phyloP scores from a whole-genome alignment of 1,139 yeast species.

The Suhomyces taliae region DNA sequence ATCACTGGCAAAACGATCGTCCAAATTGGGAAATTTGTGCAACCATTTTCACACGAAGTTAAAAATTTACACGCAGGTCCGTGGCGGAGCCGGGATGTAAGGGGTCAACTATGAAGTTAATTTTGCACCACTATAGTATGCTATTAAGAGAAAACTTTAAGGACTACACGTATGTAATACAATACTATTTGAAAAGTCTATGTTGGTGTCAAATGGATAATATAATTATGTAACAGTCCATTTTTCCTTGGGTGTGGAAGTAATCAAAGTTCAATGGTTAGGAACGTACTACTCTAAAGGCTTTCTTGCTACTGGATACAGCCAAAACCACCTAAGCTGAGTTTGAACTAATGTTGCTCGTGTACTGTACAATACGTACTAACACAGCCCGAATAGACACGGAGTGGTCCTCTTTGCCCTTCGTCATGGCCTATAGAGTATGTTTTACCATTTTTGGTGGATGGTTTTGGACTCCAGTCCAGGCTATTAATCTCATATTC shows the following conservation, averaged over 20 bases:
- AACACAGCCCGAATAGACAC: constrained; percentile 3
- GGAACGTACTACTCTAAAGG: not conserved
- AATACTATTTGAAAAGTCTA: not conserved
- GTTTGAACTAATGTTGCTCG: not conserved
- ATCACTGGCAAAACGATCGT: constrained; percentile 6
- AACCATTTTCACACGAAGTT: constrained; percentile 1
- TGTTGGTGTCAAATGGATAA: not conserved
- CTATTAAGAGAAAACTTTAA: not conserved
- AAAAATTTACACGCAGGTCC: constrained; percentile 2
- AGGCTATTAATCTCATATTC: not conserved
- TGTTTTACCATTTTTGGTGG: not conserved
- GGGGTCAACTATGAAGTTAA: not conserved
- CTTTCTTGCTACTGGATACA: too few relatives aligned
- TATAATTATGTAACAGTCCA: too few relatives aligned
- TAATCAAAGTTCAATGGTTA: not conserved
- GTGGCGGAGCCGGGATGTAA: constrained; percentile 8
- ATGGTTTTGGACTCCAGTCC: constrained; percentile 4
- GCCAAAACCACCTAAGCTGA: too few relatives aligned
- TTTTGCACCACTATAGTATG: not conserved
- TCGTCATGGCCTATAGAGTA: not conserved
- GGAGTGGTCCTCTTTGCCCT: not conserved
- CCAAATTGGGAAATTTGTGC: constrained; percentile 6
- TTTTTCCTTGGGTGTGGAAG: too few relatives aligned
- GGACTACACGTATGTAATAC: not conserved
- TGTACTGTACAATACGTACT: not conserved